Base-by-base conservation (phyloP, 345 rosid genomes). In the Pugionium cornutum region DNA sequence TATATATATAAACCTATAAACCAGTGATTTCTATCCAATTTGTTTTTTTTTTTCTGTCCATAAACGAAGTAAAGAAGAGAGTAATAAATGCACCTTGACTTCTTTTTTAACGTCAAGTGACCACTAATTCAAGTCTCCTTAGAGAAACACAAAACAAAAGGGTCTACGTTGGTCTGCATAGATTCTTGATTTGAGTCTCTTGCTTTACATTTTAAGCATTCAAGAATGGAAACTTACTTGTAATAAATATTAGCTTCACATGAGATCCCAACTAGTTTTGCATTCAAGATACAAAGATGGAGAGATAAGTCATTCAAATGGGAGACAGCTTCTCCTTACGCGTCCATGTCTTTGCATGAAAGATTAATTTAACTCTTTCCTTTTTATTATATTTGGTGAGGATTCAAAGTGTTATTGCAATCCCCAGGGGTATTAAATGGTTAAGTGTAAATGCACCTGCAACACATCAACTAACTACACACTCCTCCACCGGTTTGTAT, bases 381-480 rank as follows among this genome's bases (percentile, higher is more conserved):
- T 11, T 9, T 9, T 53, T 53, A 8, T 41, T 34, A 3, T 42
- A 2, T 28, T 0, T 30, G 6, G 28, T 39, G 25, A 58, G 51
- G 59, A 66, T 73, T 58, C n/a, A 9, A 49, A 66, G 72, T 66
- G 62, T 52, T 65, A 52, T 66, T 59, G 48, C 41, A 67, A 67
- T 61, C 58, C 62, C 64, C 32, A 37, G 28, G 68, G 45, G 59
- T 67, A 55, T 74, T 67, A 67, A 74, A 74, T 55, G 43, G 36
- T 2, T 41, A 48, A 52, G 52, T 62, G 79, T 89, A 80, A 89
- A 89, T 89, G 91, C 84, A 58, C 78, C 85, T 80, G 84, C 83
- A 76, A 65, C 61, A 59, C 67, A 82, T 84, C 95, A 86, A 84
- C 96, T 77, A 89, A 89, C 96, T 64, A 53, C 88, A 70, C 58